phyloP scores from a whole-genome alignment of 1,284 basidiomycete species.

The Apiotrichum mycotoxinovorans region DNA sequence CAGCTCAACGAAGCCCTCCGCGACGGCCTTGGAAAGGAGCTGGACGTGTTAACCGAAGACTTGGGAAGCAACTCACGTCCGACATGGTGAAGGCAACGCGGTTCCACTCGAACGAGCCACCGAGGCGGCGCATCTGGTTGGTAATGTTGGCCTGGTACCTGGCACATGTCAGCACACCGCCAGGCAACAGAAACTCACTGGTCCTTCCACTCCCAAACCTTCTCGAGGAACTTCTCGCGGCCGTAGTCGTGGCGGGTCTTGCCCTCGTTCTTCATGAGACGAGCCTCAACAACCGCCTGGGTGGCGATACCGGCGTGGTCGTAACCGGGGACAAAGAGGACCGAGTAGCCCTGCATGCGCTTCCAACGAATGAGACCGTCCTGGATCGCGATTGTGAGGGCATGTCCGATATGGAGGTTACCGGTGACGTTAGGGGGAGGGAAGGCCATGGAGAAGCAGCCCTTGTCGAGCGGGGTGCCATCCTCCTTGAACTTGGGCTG shows the following conservation, averaged over 20 bases:
- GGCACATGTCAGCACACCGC: conserved; percentile 6
- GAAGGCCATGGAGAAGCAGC: conserved; percentile 79
- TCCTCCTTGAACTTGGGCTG: conserved; percentile 66
- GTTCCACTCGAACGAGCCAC: conserved; percentile 92
- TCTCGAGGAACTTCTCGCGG: conserved; percentile 84
- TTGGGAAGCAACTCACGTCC: conserved; percentile 57
- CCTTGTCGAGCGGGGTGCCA: conserved; percentile 58
- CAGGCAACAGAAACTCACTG: conserved; percentile 59
- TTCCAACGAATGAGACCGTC: conserved; percentile 89
- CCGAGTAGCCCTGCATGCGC: conserved; percentile 91
- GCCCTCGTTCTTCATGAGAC: conserved; percentile 77
- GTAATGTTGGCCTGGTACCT: conserved; percentile 84
- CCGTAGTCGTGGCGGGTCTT: conserved; percentile 90
- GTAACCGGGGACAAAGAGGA: conserved; percentile 88
- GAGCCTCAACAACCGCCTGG: conserved; percentile 95
- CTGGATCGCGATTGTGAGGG: conserved; percentile 87
- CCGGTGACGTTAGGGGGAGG: conserved; percentile 99
- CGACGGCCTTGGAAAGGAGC: conserved; percentile 78
- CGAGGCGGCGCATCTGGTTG: conserved; percentile 81
- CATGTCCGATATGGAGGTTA: conserved; percentile 93
- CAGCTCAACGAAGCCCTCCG: conserved; percentile 85
- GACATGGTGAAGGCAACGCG: conserved; percentile 96
- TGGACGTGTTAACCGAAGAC: conserved; percentile 42
- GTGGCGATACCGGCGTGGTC: conserved; percentile 99
- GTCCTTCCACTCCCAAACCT: conserved; percentile 95